Percentiles rank a stretch among this genome's conserved stretches.
phyloP scores from a whole-genome alignment of 495 filamentous ascomycete genomes.

The Aspergillus sclerotioniger region DNA sequence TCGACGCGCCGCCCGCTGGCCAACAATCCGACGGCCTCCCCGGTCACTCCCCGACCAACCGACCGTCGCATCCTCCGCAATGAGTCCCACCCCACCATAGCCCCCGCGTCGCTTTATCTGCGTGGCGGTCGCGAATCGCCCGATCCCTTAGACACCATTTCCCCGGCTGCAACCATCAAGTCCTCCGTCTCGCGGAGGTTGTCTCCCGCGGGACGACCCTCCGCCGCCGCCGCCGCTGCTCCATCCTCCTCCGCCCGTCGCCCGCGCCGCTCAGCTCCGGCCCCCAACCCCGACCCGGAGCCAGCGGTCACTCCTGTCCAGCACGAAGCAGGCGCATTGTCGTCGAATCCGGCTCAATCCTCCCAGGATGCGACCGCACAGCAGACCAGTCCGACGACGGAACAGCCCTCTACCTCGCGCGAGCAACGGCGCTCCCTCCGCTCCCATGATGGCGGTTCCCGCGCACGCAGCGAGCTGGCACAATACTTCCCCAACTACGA shows the following conservation, averaged over 20 bases:
- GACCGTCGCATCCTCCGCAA: constrained; percentile 23
- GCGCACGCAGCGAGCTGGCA: constrained; percentile 84
- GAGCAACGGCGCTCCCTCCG: constrained; percentile 47
- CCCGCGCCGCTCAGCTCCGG: constrained; percentile 8
- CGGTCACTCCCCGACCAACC: constrained; percentile 23
- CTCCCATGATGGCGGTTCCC: constrained; percentile 49
- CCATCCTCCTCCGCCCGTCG: constrained; percentile 12
- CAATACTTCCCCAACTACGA: constrained; percentile 90
- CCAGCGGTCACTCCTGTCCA: constrained; percentile 7
- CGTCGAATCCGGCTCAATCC: background rate
- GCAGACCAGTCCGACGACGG: background rate
- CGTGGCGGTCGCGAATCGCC: constrained; percentile 10
- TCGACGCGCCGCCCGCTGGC: constrained; percentile 28
- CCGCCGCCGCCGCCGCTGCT: constrained; percentile 13
- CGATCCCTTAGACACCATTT: constrained; percentile 4
- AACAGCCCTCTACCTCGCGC: constrained; percentile 9
- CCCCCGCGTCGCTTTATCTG: constrained; percentile 6
- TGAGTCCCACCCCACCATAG: constrained; percentile 12
- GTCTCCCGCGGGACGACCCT: constrained; percentile 4
- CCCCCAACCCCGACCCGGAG: background rate
- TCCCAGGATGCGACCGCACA: background rate
- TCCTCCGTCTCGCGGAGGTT: background rate
- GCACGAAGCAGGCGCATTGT: background rate
- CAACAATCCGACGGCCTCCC: constrained; percentile 20
- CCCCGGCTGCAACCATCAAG: background rate